Evolutionary conservation across 768 basidiomycete species (phyloP).

Genomic region (Leccinum imitatum): DNA sequence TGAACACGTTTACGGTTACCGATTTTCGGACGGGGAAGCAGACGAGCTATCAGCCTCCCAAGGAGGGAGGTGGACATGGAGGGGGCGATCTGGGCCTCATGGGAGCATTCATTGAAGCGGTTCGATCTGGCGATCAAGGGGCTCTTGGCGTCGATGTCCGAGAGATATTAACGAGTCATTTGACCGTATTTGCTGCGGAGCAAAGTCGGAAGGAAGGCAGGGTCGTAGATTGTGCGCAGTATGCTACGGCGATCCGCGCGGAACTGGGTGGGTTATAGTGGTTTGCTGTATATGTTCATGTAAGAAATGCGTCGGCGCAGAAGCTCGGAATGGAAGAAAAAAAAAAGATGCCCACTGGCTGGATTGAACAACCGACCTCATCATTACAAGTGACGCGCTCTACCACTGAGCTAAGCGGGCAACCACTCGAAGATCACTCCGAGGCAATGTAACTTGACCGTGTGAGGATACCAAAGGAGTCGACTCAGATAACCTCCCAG

Average conservation of each 20-base stretch:
- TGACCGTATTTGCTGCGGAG: not conserved
- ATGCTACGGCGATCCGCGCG: constrained; percentile 52
- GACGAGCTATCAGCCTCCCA: constrained; percentile 46
- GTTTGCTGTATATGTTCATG: not conserved
- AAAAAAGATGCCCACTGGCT: constrained; percentile 38
- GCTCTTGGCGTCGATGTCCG: not conserved
- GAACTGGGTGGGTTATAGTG: constrained; percentile 44
- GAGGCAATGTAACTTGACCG: not conserved
- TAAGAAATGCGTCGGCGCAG: not conserved
- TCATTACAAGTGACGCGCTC: constrained; percentile 31
- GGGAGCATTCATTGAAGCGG: not conserved
- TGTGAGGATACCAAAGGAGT: too few relatives aligned
- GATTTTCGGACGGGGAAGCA: constrained; percentile 63
- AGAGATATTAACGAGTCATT: not conserved
- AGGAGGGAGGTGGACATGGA: constrained; percentile 30
- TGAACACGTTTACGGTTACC: constrained; percentile 70
- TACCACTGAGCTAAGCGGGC: constrained; percentile 15
- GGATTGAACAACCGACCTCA: constrained; percentile 49
- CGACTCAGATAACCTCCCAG: not conserved
- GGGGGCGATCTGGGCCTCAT: not conserved
- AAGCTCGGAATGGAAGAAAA: too few relatives aligned
- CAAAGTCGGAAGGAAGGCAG: constrained; percentile 58
- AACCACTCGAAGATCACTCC: constrained; percentile 28
- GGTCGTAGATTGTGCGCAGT: constrained; percentile 68
- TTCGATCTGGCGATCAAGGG: not conserved